A percentile compares a stretch with the other conserved stretches of the same genome.
Conservation (phyloP, 202 grass and related monocot species). For the Carex sylvatica region DNA sequence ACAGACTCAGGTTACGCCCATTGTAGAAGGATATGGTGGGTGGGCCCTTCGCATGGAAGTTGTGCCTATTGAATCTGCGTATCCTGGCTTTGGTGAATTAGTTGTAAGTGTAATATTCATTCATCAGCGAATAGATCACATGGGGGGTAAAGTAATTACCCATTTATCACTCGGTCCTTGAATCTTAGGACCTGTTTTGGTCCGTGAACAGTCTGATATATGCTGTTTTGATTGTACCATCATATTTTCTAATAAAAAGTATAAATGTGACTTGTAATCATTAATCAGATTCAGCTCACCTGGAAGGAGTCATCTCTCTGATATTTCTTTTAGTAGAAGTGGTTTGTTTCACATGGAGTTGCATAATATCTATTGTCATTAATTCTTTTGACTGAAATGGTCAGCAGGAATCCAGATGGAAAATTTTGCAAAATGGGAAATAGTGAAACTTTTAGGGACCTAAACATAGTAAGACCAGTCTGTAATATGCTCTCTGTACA, state of each 20-base stretch:
- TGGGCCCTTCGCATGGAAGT: conserved; percentile 92
- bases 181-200: not conserved
- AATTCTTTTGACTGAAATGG: not conserved
- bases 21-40: conserved; percentile 97
- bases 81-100: conserved; percentile 88
- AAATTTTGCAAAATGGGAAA: not conserved
- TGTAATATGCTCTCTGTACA: not conserved
- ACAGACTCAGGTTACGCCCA: conserved; percentile 91
- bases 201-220: not conserved
- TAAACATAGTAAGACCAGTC: not conserved
- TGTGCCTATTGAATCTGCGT: conserved; percentile 97
- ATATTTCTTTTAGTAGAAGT: not conserved
- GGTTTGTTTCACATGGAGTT: not conserved
- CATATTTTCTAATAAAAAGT: not conserved
- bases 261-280: not conserved
- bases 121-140: not conserved
- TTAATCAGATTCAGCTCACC: not conserved
- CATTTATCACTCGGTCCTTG: not conserved
- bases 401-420: not conserved
- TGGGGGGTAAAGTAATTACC: not conserved
- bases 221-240: conserved; percentile 8
- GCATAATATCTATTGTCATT: not conserved
- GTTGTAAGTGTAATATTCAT: conserved; percentile 52
- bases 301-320: not conserved
- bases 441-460: not conserved